Evolutionary conservation across 2,329 filamentous ascomycete genomes (phyloP), one percentile per base, ranked within the genome.

Genomic region (Lachnellula occidentalis): DNA sequence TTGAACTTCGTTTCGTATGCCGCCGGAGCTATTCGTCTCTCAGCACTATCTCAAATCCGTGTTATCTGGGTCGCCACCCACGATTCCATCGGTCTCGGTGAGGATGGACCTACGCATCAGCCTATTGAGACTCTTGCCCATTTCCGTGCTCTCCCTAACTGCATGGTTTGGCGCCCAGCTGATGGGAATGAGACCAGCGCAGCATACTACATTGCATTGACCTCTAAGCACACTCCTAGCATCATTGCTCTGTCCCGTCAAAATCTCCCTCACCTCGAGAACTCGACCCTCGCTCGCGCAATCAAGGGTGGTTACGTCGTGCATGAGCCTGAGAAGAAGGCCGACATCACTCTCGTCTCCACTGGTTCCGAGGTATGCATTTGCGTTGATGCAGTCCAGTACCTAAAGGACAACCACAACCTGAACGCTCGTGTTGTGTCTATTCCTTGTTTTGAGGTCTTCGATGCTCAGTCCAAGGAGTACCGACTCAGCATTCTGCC

Each of bases 1-100:
- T 81, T 99, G 66, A 99, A 97, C 87, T 99, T 99, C 75, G 91
- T 97, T 66, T 97, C 92, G 24, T 99, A 99, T 74, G 92, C 90
- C 65, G 91, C 94, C 63, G 94, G 94, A 76, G 87, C 94, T 68
- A 87, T 97, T 71, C 92, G 94, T 76, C 85, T 99, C 58, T 96
- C 92, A 37, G 86, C 94, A 41, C 83, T 99, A 66, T 95, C 92
- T 46, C 92, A 89, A 74, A 82, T 92, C 73, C 92, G 92, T 68
- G 81, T 85, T 71, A 92, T 99, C 79, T 95, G 94, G 86, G 83
- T 97, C 67, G 92, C 94, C 69, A 97, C 92, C 66, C 92, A 97
- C 83, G 92, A 97, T 82, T 96, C 92, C 63, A 99, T 99, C 68
- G 94, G 94, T 80, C 90, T 97, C 65, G 94, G 94, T 76, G 94